Base-by-base conservation (phyloP, 768 basidiomycete genomes). In the Suillus fuscotomentosus region DNA sequence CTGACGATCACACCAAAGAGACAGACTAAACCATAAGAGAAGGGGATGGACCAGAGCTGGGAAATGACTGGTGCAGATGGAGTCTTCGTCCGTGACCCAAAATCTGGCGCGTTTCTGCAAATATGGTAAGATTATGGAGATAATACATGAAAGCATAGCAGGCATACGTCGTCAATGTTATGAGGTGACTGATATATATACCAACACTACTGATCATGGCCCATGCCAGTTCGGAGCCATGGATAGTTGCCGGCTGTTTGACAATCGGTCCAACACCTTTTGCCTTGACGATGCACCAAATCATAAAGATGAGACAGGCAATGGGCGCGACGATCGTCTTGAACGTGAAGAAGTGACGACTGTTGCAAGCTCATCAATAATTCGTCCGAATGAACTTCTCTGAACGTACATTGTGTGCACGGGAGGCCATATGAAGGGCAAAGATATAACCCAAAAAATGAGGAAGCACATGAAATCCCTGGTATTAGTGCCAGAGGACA, bases 341-440 rank as follows among this genome's bases (percentile, higher is more conserved):
- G 68, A 88, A 69, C 3, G 88, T 88, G 81, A 92, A 92, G 47
- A 92, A 79, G 71, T 90, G 88, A 42, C 87, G 87, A 65, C 85
- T 85, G 66, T 36, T 38, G 24, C 41, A 13, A 62, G 57, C 41
- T 54, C 60, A 51, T 59, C 57, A 59, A 55, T 61, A 45, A 60
- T 61, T 24, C 36, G 45, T 17, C 57, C 1, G 17, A 20, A 54
- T 20, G 41, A 59, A 50, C 57, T 45, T 41, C 62, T 61, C 55
- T 43, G 17, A 54, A 72, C 84, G 42, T 71, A 87, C 87, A 89
- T 87, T 71, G 87, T 82, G 78, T 92, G 89, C 53, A 91, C 86
- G 3, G 89, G 89, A 68, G 89, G 87, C 87, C 87, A 90, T 67
- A 91, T 88, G 10, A 86, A 87, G n/a, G 88, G 89, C 36, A 91